Base-by-base conservation (phyloP, 2,329 filamentous ascomycete species). In the Cadophora sp. region DNA sequence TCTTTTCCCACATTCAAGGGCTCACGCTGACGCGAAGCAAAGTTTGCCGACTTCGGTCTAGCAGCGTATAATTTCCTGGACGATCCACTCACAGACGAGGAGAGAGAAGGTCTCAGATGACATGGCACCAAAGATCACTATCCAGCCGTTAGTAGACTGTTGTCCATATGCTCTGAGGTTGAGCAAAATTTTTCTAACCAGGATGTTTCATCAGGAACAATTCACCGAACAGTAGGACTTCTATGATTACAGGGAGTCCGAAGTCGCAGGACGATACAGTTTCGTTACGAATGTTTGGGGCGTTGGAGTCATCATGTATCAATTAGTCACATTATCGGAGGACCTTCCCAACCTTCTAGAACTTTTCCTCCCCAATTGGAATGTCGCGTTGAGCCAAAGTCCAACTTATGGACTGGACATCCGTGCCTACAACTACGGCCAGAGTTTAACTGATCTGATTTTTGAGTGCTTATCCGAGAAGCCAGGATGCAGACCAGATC, bases 401-500 rank as follows among this genome's bases (percentile, higher is more conserved):
- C 53, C 53, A 56, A 56, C 29, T 16, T 56, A 56, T 16, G 61
- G 66, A n/a, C 4, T 62, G 2, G 46, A 63, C 11, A 34, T 69
- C 9, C 27, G 16, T 14, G 55, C 55, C 24, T 43, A 59, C 27
- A 19, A 26, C 0, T 71, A 66, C 34, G 68, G 68, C 24, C 6
- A 62, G 5, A 16, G 27, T 2, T 67, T 69, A 7, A 68, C 29
- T 14, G 43, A 68, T 24, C 27, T 65, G 19, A 64, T 72, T 14
- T 67, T 65, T 24, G 64, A 68, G 48, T 70, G 70, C 34, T 51
- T 70, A 6, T 70, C 68, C 34, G 68, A 70, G 40, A 65, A 63
- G 16, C 64, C 68, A 8, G 48, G 14, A 2, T 27, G 60, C n/a
- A 53, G 70, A 59, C 66, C 66, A 34, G 27, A 46, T 29, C 4